Evolutionary conservation across 2,329 filamentous ascomycete genomes (phyloP).

Genomic region (Sarocladium strictum): DNA sequence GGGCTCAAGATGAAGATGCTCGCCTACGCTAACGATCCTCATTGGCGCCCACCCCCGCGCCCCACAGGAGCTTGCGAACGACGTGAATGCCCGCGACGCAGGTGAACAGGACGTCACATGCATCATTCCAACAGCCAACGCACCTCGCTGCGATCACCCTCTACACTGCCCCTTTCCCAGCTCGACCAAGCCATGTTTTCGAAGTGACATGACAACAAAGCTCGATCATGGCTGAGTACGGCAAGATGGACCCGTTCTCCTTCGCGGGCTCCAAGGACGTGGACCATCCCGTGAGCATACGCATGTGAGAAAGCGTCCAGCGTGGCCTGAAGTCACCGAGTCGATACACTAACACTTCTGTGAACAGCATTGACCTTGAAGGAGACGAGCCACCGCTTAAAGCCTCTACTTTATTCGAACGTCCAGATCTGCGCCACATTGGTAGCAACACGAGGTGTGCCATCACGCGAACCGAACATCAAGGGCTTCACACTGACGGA

Average conservation of each 20-base stretch:
- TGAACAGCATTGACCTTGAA: slow-evolving; percentile 39
- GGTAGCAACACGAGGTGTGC: slow-evolving; percentile 73
- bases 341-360: slow-evolving; percentile 15
- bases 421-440: slow-evolving; percentile 76
- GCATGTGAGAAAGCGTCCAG: slow-evolving; percentile 43
- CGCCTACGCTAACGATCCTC: not conserved
- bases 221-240: slow-evolving; percentile 30
- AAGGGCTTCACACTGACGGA: not conserved
- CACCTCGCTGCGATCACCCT: not conserved
- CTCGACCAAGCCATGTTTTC: not conserved
- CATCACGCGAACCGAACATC: not conserved
- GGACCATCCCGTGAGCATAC: slow-evolving; percentile 63
- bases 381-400: slow-evolving; percentile 36
- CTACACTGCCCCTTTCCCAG: not conserved
- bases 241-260: slow-evolving; percentile 85
- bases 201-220: slow-evolving; percentile 22
- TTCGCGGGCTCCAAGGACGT: slow-evolving; percentile 87
- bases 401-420: slow-evolving; percentile 66
- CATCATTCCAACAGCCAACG: not conserved
- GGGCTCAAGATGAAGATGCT: too few species aligned
- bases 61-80: slow-evolving; percentile 6
- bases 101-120: not conserved
- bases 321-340: not conserved
- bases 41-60: not conserved
- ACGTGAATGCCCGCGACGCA: not conserved